phyloP scores from a whole-genome alignment of 805 yeast genomes.

The Kluyveromyces wickerhamii region DNA sequence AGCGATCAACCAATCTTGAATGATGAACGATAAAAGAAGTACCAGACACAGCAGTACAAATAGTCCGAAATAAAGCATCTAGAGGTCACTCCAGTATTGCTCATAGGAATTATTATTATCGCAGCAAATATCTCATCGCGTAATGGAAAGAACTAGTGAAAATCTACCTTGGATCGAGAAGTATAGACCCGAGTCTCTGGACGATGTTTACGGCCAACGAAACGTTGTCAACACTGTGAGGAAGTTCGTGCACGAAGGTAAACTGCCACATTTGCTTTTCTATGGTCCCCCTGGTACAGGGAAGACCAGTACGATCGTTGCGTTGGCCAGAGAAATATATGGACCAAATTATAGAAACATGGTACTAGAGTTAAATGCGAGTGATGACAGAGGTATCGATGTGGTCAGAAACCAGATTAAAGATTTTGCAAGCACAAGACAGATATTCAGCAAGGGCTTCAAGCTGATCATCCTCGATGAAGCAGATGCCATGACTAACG shows the following conservation, averaged over 20 bases:
- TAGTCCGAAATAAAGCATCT: no score
- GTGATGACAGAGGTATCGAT: conserved; percentile 96
- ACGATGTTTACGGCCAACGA: conserved; percentile 87
- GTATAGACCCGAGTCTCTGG: conserved; percentile 77
- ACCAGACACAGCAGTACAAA: no score
- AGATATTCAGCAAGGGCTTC: conserved; percentile 79
- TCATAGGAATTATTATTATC: no score
- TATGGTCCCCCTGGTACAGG: conserved; percentile 97
- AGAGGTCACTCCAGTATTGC: no score
- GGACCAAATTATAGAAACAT: conserved; percentile 77
- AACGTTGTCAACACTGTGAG: conserved; percentile 81
- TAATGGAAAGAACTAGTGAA: conserved; percentile 25
- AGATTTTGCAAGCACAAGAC: conserved; percentile 92
- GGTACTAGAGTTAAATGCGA: conserved; percentile 92
- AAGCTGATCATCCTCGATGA: conserved; percentile 90
- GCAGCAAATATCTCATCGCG: no score
- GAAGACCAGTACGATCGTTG: conserved; percentile 81
- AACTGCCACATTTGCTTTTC: conserved; percentile 83
- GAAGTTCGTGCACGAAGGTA: conserved; percentile 73
- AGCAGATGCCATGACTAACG: conserved; percentile 90
- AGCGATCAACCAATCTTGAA: no score
- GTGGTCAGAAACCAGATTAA: conserved; percentile 97
- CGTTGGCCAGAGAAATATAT: conserved; percentile 78
- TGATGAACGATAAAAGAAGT: no score
- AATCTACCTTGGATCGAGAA: conserved; percentile 90